Conservation (phyloP, 2,329 filamentous ascomycete genomes). For the Arthrobotrys megalospora region DNA sequence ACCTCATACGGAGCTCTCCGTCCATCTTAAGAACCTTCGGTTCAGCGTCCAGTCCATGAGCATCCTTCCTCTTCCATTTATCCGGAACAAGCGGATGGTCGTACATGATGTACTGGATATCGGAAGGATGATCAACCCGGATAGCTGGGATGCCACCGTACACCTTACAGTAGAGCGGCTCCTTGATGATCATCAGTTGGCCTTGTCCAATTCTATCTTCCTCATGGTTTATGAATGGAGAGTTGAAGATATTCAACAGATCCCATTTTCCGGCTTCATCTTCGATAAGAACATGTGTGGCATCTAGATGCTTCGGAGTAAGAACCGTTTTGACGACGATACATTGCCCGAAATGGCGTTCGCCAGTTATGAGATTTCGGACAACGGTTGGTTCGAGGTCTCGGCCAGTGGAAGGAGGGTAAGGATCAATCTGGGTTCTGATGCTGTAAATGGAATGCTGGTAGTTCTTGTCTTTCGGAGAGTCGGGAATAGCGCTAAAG, state of each 20-base stretch:
- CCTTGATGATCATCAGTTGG: slow-evolving; percentile 52
- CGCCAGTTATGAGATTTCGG: slow-evolving; percentile 3
- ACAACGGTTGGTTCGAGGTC: not conserved
- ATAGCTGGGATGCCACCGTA: slow-evolving; percentile 41
- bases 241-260: slow-evolving; percentile 48
- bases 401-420: slow-evolving; percentile 33
- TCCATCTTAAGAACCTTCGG: slow-evolving; percentile 41
- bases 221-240: slow-evolving; percentile 31
- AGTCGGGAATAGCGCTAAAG: slow-evolving; percentile 20
- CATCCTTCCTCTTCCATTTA: slow-evolving; percentile 42
- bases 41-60: slow-evolving; percentile 25
- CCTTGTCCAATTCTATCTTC: slow-evolving; percentile 38
- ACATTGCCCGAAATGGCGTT: slow-evolving; percentile 18
- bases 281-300: slow-evolving; percentile 48
- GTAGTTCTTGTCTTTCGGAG: slow-evolving; percentile 8
- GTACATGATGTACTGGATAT: slow-evolving; percentile 48
- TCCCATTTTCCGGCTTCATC: slow-evolving; percentile 44
- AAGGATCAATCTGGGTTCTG: slow-evolving; percentile 18
- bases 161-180: slow-evolving; percentile 40
- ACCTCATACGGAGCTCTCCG: slow-evolving; percentile 53
- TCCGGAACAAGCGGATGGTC: slow-evolving; percentile 36
- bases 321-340: slow-evolving; percentile 46
- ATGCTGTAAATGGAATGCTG: slow-evolving; percentile 21
- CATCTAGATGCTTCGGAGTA: slow-evolving; percentile 41
- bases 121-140: slow-evolving; percentile 44